Percentiles rank a stretch among this genome's conserved stretches.
These are phyloP conservation scores for Chaetomium cochliodes DNA, from an alignment of 495 filamentous ascomycete species.

Conservation along the genomic window DNA sequence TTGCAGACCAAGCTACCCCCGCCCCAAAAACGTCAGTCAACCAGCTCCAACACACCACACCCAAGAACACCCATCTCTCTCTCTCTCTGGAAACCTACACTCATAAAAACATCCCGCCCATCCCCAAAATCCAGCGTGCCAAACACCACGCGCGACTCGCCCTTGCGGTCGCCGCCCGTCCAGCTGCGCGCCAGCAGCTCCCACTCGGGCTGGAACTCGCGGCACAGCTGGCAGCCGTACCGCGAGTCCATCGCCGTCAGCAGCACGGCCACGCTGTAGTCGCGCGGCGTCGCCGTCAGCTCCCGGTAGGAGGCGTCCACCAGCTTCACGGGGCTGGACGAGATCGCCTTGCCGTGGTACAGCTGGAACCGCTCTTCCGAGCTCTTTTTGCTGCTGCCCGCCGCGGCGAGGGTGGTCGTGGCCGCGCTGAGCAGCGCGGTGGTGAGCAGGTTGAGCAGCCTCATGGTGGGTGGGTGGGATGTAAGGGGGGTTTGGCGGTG, in stretches of 20 bases:
- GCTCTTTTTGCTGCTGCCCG: conserved; percentile 56
- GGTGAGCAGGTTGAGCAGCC: conserved; percentile 57
- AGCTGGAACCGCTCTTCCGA: conserved; percentile 59
- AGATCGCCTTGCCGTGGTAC: conserved; percentile 65
- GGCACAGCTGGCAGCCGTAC: conserved; percentile 83
- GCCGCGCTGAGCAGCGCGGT: conserved; percentile 48
- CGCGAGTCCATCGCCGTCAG: conserved; percentile 83
- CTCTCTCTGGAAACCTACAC: conserved; percentile 52
- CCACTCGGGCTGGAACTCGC: conserved; percentile 93
- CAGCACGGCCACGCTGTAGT: conserved; percentile 80
- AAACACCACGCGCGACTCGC: conserved; percentile 71
- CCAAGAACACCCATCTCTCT: too few relatives aligned
- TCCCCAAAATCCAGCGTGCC: conserved; percentile 86
- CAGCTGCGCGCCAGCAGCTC: conserved; percentile 85
- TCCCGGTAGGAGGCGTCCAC: conserved; percentile 71
- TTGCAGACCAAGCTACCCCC: conserved; percentile 77
- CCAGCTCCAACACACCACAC: neutral
- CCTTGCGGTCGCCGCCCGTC: conserved; percentile 73
- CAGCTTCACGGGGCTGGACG: conserved; percentile 69
- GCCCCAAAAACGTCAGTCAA: neutral
- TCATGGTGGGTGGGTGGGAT: conserved; percentile 44
- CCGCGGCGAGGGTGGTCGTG: conserved; percentile 35
- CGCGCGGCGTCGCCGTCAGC: conserved; percentile 71
- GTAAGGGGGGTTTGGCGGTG: neutral
- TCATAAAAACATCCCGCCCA: conserved; percentile 83